Evolutionary conservation across 2,329 filamentous ascomycete species (phyloP).

Genomic region (Bipolaris oryzae): DNA sequence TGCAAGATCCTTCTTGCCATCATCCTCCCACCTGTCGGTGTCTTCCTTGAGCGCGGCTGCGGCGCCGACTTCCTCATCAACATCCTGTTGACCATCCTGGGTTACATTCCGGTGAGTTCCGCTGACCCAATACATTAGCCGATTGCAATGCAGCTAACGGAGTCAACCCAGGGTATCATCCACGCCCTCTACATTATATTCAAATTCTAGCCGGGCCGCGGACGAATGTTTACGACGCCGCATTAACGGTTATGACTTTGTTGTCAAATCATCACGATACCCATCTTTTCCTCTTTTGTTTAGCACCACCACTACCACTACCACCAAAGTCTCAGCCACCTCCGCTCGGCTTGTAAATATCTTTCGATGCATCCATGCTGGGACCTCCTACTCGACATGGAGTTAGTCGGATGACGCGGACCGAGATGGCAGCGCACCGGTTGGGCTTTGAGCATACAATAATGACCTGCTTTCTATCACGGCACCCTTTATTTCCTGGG

Average conservation of each 20-base stretch:
- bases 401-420: conserved; percentile 2
- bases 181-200: conserved; percentile 94
- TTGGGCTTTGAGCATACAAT: conserved; percentile 13
- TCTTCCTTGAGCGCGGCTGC: conserved; percentile 93
- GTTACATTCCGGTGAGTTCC: conserved; percentile 63
- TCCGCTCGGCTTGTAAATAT: background rate
- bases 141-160: conserved; percentile 18
- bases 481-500: conserved; percentile 20
- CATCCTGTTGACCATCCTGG: conserved; percentile 73
- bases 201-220: conserved; percentile 69
- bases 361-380: conserved; percentile 5
- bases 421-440: conserved; percentile 1
- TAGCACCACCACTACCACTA: conserved; percentile 7
- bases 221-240: conserved; percentile 15
- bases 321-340: background rate
- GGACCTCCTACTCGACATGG: background rate
- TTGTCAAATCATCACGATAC: conserved; percentile 44
- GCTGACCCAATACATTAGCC: background rate
- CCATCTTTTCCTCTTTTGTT: conserved; percentile 29
- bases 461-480: conserved; percentile 15
- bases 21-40: conserved; percentile 86
- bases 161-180: conserved; percentile 67
- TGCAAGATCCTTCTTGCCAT: conserved; percentile 87
- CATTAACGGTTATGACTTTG: conserved; percentile 18
- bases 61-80: conserved; percentile 88